A percentile compares a stretch with the other conserved stretches of the same genome.
Evolutionary conservation across 1,139 yeast genomes (phyloP).

Genomic region (Sporopachydermia cereana): DNA sequence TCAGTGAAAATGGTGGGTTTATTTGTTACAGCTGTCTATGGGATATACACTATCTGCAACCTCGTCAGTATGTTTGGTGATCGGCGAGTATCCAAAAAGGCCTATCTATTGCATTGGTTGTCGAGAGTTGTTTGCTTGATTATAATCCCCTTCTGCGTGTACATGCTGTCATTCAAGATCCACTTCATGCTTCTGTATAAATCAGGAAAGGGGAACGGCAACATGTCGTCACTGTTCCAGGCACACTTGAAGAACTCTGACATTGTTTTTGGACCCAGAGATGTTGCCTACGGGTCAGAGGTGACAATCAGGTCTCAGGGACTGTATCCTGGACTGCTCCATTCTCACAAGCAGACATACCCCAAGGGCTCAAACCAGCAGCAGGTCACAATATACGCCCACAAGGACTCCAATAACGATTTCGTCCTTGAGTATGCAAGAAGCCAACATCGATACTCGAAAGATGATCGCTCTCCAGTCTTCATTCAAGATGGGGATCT

Average conservation of each 20-base stretch:
- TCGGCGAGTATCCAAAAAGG: conserved; percentile 36
- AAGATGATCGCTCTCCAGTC: conserved; percentile 22
- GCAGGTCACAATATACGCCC: conserved; percentile 68
- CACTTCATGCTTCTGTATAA: conserved; percentile 65
- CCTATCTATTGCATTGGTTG: conserved; percentile 49
- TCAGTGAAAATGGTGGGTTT: conserved; percentile 84
- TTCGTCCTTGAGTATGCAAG: conserved; percentile 44
- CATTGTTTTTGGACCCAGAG: conserved; percentile 45
- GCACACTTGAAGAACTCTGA: conserved; percentile 48
- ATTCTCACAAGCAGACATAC: conserved; percentile 55
- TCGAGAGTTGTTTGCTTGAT: conserved; percentile 53
- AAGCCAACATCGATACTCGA: conserved; percentile 16
- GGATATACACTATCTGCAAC: conserved; percentile 65
- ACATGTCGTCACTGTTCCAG: conserved; percentile 61
- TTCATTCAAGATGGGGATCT: conserved; percentile 40
- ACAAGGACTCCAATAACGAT: conserved; percentile 56
- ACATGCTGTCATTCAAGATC: conserved; percentile 53
- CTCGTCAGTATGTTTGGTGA: conserved; percentile 61
- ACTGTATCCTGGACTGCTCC: conserved; percentile 53
- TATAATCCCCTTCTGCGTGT: conserved; percentile 48
- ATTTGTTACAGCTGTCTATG: conserved; percentile 62
- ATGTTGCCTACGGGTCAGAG: conserved; percentile 47
- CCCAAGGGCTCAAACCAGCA: conserved; percentile 69
- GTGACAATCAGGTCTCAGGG: conserved; percentile 67
- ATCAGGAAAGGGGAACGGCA: conserved; percentile 67